Conservation (phyloP, 768 basidiomycete genomes). For the Exsudoporus frostii region DNA sequence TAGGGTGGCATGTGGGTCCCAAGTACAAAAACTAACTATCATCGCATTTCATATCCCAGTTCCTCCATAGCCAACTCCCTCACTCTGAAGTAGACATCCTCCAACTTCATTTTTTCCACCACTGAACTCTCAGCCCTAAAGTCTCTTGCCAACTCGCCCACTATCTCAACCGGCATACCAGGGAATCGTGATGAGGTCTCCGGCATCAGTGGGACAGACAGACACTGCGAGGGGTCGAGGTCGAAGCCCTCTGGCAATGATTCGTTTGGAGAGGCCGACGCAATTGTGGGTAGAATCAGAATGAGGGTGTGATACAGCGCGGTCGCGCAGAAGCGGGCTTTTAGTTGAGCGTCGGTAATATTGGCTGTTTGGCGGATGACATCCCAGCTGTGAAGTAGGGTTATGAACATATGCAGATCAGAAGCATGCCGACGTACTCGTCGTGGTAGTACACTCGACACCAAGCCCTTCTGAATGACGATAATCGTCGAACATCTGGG, state of each 20-base stretch:
- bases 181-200: constrained; percentile 74
- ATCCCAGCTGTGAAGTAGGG: constrained; percentile 60
- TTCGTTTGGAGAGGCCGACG: constrained; percentile 27
- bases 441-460: constrained; percentile 85
- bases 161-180: constrained; percentile 63
- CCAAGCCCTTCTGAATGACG: constrained; percentile 79
- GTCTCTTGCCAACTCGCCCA: constrained; percentile 56
- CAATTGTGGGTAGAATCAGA: constrained; percentile 39
- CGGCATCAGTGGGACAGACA: constrained; percentile 51
- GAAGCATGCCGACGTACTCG: constrained; percentile 53
- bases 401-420: not conserved
- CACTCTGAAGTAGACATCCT: constrained; percentile 60
- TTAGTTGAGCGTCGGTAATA: constrained; percentile 74
- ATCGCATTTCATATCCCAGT: constrained; percentile 35
- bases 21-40: not conserved
- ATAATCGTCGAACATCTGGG: constrained; percentile 64
- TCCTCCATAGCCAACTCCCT: constrained; percentile 59
- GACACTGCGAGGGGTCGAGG: constrained; percentile 55
- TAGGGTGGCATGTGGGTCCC: not conserved
- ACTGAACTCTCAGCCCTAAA: constrained; percentile 58
- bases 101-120: constrained; percentile 52
- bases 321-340: constrained; percentile 65
- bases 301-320: constrained; percentile 70
- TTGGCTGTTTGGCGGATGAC: constrained; percentile 69
- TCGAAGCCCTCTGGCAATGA: constrained; percentile 46